A percentile compares a stretch with the other conserved stretches of the same genome.
phyloP scores from a whole-genome alignment of 2,329 filamentous ascomycete species.

The Bipolaris bicolor region DNA sequence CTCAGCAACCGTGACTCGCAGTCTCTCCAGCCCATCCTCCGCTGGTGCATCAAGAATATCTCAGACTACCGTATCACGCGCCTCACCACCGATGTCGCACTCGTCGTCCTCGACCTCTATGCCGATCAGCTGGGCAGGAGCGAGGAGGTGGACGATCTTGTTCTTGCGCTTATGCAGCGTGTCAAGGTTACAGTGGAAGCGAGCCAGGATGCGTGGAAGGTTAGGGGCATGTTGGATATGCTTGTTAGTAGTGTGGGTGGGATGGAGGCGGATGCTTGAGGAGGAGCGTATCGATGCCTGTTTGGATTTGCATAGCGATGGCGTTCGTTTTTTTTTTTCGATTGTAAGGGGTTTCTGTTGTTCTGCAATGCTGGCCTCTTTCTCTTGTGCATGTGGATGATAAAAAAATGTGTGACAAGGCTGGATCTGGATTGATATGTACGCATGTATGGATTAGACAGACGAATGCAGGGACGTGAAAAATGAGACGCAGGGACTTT shows the following conservation, averaged over 20 bases:
- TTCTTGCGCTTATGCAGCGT: constrained; percentile 70
- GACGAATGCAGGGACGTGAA: background rate
- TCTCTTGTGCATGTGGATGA: constrained; percentile 5
- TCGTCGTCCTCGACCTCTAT: constrained; percentile 87
- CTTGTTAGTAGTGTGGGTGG: constrained; percentile 65
- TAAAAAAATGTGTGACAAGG: background rate
- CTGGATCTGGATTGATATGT: background rate
- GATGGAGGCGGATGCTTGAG: constrained; percentile 24
- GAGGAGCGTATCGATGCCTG: too few relatives aligned
- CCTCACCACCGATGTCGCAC: constrained; percentile 81
- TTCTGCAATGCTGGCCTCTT: constrained; percentile 21
- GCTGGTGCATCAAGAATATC: constrained; percentile 82
- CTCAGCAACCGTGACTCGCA: constrained; percentile 82
- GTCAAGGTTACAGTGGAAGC: constrained; percentile 81
- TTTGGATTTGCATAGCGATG: constrained; percentile 46
- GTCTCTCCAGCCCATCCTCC: constrained; percentile 79
- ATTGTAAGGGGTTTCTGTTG: background rate
- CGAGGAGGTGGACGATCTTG: constrained; percentile 71
- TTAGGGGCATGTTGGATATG: constrained; percentile 87
- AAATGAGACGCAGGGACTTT: background rate
- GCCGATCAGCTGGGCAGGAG: constrained; percentile 77
- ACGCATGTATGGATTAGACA: background rate
- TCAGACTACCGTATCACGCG: constrained; percentile 80
- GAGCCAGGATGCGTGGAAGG: constrained; percentile 81
- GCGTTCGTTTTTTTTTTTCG: constrained; percentile 35